Evolutionary conservation across 2,329 filamentous ascomycete genomes (phyloP).

Genomic region (Rutstroemia sp.): DNA sequence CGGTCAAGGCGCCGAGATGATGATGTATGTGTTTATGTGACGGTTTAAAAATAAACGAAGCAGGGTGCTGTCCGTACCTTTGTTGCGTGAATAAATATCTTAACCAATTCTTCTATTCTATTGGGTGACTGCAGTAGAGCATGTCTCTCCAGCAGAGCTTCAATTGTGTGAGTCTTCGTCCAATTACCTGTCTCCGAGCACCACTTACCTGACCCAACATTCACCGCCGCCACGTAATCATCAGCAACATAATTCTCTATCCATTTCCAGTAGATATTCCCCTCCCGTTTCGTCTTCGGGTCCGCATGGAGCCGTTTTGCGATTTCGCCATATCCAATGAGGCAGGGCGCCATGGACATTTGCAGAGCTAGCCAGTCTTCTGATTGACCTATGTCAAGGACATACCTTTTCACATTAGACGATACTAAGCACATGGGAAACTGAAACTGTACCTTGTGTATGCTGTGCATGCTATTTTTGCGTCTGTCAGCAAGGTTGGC

Average conservation of each 20-base stretch:
- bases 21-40: not conserved
- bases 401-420: constrained; percentile 48
- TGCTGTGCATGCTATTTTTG: constrained; percentile 57
- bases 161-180: not conserved
- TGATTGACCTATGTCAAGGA: constrained; percentile 80
- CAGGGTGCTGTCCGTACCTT: constrained; percentile 46
- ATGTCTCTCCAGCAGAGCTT: constrained; percentile 69
- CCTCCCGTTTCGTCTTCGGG: constrained; percentile 50
- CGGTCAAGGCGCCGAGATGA: too few species aligned
- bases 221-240: constrained; percentile 69
- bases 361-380: constrained; percentile 86
- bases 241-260: constrained; percentile 81
- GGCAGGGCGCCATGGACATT: constrained; percentile 74
- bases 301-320: constrained; percentile 63
- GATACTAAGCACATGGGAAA: not conserved
- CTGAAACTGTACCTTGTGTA: constrained; percentile 48
- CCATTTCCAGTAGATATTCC: constrained; percentile 82
- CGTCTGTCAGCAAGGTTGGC: too few species aligned
- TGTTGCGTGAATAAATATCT: constrained; percentile 82
- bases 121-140: constrained; percentile 64
- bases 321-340: constrained; percentile 82
- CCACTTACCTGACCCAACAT: constrained; percentile 56
- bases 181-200: not conserved
- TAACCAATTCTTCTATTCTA: constrained; percentile 73
- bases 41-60: not conserved